Base-by-base conservation (phyloP, 192 early-diverging fungal species). In the Umbelopsis isabellina region DNA sequence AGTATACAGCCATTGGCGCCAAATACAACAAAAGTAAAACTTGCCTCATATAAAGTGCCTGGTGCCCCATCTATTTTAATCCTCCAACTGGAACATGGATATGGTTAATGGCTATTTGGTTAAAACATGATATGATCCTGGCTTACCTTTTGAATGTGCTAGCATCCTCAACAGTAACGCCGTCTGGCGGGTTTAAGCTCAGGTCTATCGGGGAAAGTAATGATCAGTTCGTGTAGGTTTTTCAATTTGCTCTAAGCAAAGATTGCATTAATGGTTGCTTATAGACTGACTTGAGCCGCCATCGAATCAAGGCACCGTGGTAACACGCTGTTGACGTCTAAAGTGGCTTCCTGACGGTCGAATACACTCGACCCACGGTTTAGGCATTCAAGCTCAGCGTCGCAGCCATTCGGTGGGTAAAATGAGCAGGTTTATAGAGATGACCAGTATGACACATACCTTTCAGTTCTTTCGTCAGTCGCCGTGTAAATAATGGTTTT, bases 21-120 rank as follows among this genome's bases (percentile, higher is more conserved):
- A 12, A 22, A n/a, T 4, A 64, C 25, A 55, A 67, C 16, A 27
- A 13, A 69, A 21, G 33, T 2, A 21, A 25, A 15, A 65, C 23
- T 73, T 82, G 83, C 87, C 78, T 86, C 83, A 53, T 94, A 94
- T 16, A 94, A 65, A 3, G 91, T 94, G 58, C 76, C 84, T 44
- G 84, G 79, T 12, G 88, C 89, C 2, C 92, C 92, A 15, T 72
- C 76, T 37, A 94, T 75, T 20, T 76, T 44, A 22, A 94, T 65
- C 9, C 80, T 78, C 92, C 92, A 94, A 53, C 85, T 91, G 66
- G 21, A 69, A 45, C 61, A 27, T 37, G 33, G 22, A 6, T 44
- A 30, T 48, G 25, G 52, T 5, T 52, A 47, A 45, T 15, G 45
- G 18, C 18, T 25, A 11, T 9, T 10, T 66, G 18, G 13, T 3